Conservation (phyloP, 2,329 filamentous ascomycete genomes). For the Colletotrichum sp. region DNA sequence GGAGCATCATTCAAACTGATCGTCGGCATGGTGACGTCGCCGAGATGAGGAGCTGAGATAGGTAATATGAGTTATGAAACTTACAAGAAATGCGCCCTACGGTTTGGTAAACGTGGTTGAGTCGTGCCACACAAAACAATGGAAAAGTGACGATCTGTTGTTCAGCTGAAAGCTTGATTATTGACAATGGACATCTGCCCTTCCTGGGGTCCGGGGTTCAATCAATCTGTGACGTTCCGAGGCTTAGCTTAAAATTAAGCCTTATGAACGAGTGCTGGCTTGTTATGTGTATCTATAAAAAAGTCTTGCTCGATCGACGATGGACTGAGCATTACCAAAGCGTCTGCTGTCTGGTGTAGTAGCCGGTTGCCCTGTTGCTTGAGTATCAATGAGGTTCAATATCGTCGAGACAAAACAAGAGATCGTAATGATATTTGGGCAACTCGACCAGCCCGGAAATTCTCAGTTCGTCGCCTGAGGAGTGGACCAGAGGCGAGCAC, state of each 20-base stretch:
- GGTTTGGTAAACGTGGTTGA: not conserved
- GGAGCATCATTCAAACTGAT: not conserved
- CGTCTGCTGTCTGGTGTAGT: not conserved
- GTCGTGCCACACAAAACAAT: not conserved
- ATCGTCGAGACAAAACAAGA: not conserved
- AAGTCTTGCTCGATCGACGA: not conserved
- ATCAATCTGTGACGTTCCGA: not conserved
- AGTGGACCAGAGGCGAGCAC: not conserved
- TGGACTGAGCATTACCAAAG: not conserved
- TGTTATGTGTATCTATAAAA: not conserved
- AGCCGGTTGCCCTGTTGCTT: not conserved
- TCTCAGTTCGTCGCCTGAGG: not conserved
- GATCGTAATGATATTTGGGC: not conserved
- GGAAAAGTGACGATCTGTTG: not conserved
- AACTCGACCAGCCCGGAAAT: not conserved
- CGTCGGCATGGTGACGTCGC: not conserved
- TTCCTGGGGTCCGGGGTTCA: not conserved
- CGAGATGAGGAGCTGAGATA: not conserved
- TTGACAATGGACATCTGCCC: not conserved
- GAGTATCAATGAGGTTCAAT: not conserved
- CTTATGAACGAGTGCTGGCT: not conserved
- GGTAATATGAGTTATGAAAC: not conserved
- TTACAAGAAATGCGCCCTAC: not conserved
- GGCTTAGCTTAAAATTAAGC: not conserved
- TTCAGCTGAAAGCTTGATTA: not conserved